Base-by-base conservation (phyloP, 108 stramenopile species). In the Skeletonema grethae region DNA sequence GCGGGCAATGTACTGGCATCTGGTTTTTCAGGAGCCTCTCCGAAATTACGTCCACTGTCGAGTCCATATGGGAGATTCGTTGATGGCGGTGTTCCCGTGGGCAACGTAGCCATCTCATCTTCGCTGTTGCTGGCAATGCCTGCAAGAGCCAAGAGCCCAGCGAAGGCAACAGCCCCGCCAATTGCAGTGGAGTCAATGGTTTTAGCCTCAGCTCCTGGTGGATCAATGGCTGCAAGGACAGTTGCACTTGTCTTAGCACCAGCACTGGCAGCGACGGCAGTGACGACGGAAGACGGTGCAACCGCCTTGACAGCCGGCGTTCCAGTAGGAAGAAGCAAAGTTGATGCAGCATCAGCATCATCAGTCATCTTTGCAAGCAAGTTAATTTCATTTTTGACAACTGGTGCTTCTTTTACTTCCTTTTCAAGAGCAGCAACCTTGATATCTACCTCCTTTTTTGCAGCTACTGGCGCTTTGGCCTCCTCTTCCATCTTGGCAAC, bases 61-160 rank as follows among this genome's bases (percentile, higher is more conserved):
- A 79, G 57, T 45, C 77, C 77, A 61, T 79, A 79, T 9, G 77
- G 77, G 20, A 41, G 39, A 15, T 53, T 28, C 2, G 65, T 35
- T 29, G 76, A 69, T 22, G 50, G 0, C n/a, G 41, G 0, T 43
- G 50, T 53, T 53, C 50, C 50, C 6, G 50, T 53, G 9, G 50
- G 50, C 8, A 53, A n/a, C 20, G 4, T 22, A 6, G 20, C 7
- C 15, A 10, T 1, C 15, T 53, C 50, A 9, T 53, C 50, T 0
- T 53, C 50, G 11, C 18, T 16, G 22, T 53, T 53, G 8, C 20
- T 22, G 18, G 50, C 50, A 7, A 24, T 53, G 18, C 20, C 50
- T 53, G 50, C 50, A 53, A 53, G 18, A 22, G 50, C 22, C 18
- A 53, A 20, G 22, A 53, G 20, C 16, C 20, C 50, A 9, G 50